These are phyloP conservation scores for Lizonia empirigonia DNA, from an alignment of 2,329 filamentous ascomycete species.

Conservation along the genomic window DNA sequence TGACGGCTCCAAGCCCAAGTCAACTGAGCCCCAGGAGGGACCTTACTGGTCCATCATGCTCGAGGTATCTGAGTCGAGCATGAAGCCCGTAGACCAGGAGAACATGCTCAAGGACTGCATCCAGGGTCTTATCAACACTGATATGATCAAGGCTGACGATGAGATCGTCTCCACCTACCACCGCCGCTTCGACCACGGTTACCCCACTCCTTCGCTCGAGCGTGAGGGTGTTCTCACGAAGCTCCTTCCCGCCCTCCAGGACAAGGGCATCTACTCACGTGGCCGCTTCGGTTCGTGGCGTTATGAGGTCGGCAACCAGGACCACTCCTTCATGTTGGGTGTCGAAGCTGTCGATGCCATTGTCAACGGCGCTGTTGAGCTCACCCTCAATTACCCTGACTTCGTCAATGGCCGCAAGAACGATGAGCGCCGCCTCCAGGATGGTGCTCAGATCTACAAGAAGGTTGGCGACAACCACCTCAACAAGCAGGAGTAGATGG, in stretches of 20 bases:
- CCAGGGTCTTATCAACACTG: constrained; percentile 95
- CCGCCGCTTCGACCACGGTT: constrained; percentile 96
- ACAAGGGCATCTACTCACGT: constrained; percentile 89
- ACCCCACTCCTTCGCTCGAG: constrained; percentile 93
- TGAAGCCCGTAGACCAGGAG: constrained; percentile 90
- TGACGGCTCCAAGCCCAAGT: constrained; percentile 79
- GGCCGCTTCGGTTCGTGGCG: constrained; percentile 98
- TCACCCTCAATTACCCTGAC: constrained; percentile 95
- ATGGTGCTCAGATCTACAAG: constrained; percentile 63
- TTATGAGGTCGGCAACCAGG: constrained; percentile 97
- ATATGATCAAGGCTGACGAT: constrained; percentile 88
- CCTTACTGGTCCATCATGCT: constrained; percentile 99
- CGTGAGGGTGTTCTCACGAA: constrained; percentile 92
- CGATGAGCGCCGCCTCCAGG: constrained; percentile 65
- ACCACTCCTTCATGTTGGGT: constrained; percentile 97
- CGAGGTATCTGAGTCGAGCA: constrained; percentile 91
- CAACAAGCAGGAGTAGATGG: constrained; percentile 18
- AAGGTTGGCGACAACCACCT: constrained; percentile 19
- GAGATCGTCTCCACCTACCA: constrained; percentile 99
- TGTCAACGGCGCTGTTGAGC: constrained; percentile 84
- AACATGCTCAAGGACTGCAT: constrained; percentile 90
- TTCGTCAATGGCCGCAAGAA: constrained; percentile 85
- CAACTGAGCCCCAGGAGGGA: constrained; percentile 75
- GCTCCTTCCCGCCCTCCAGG: constrained; percentile 90
- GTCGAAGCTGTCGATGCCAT: constrained; percentile 93